Percentiles rank a stretch among this genome's conserved stretches.
phyloP scores from a whole-genome alignment of 139 green algal genomes.

The Spirogloea muscicola region DNA sequence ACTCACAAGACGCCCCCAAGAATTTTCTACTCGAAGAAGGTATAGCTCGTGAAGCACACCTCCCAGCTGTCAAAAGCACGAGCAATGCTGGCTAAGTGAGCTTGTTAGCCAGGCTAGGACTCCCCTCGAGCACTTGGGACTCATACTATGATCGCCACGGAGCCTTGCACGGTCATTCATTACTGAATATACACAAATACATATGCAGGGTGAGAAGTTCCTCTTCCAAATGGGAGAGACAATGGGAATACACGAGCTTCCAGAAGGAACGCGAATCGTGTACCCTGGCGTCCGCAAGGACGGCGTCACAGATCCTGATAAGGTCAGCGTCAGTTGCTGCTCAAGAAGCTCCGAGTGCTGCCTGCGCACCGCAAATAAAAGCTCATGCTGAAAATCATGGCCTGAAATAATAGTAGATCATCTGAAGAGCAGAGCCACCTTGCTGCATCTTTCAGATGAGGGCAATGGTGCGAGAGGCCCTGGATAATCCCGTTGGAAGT shows the following conservation, averaged over 20 bases:
- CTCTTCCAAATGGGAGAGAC: conserved; percentile 45
- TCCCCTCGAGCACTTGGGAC: neutral
- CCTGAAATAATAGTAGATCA: neutral
- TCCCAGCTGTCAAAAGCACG: too few species aligned
- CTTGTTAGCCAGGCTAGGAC: too few species aligned
- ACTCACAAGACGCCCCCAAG: conserved; percentile 11
- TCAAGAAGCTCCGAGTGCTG: neutral
- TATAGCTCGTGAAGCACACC: too few species aligned
- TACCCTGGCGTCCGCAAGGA: conserved; percentile 46
- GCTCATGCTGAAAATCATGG: neutral
- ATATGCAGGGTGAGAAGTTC: conserved; percentile 42
- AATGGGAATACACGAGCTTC: conserved; percentile 39
- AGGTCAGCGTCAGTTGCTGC: neutral
- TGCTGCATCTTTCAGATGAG: conserved; percentile 27
- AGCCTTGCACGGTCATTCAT: neutral
- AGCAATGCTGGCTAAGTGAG: too few species aligned
- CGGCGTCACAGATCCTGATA: neutral
- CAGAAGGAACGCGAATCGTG: conserved; percentile 43
- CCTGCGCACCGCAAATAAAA: neutral
- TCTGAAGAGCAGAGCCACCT: neutral
- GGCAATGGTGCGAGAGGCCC: conserved; percentile 32
- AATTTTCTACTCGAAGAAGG: conserved; percentile 28
- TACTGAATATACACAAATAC: neutral
- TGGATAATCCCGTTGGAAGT: conserved; percentile 42
- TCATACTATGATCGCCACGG: neutral